Percentiles rank a stretch among this genome's conserved stretches.
Evolutionary conservation across 2,329 filamentous ascomycete species (phyloP).

Genomic region (Aureobasidium sp.): DNA sequence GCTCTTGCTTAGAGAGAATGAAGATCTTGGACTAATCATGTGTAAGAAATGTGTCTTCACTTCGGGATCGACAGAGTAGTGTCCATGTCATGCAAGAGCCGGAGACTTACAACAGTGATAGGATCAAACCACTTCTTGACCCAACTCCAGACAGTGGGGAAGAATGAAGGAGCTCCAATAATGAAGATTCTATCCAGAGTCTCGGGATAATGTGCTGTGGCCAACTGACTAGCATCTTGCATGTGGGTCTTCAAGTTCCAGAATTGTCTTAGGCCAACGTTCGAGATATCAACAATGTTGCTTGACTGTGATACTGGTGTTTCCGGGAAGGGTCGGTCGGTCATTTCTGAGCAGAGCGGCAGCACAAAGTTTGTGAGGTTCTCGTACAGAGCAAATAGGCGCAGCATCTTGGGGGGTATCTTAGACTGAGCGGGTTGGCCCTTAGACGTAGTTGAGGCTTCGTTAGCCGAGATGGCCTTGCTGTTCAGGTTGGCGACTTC

Average conservation of each 20-base stretch:
- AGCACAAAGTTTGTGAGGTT: conserved; percentile 89
- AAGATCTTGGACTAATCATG: conserved; percentile 81
- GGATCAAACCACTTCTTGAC: conserved; percentile 94
- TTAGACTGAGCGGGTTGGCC: conserved; percentile 65
- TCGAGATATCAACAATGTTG: conserved; percentile 94
- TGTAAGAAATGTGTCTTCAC: not conserved
- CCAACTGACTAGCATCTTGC: conserved; percentile 89
- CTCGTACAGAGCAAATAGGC: conserved; percentile 94
- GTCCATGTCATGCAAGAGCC: no score
- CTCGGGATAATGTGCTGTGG: conserved; percentile 95
- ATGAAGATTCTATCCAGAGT: conserved; percentile 90
- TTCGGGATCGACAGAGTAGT: no score
- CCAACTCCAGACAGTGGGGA: conserved; percentile 95
- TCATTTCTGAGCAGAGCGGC: conserved; percentile 82
- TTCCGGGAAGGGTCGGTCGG: conserved; percentile 73
- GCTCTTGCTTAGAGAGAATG: conserved; percentile 79
- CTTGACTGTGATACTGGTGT: conserved; percentile 94
- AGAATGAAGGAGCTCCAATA: conserved; percentile 91
- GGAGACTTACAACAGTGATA: conserved; percentile 69
- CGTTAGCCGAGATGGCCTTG: conserved; percentile 84
- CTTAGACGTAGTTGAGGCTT: conserved; percentile 69
- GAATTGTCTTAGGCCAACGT: conserved; percentile 91
- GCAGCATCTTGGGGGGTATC: conserved; percentile 79
- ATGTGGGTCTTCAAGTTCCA: conserved; percentile 96
- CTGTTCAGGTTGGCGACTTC: conserved; percentile 85